These are phyloP conservation scores for Curvularia lunata DNA, from an alignment of 2,329 filamentous ascomycete species.

Conservation along the genomic window DNA sequence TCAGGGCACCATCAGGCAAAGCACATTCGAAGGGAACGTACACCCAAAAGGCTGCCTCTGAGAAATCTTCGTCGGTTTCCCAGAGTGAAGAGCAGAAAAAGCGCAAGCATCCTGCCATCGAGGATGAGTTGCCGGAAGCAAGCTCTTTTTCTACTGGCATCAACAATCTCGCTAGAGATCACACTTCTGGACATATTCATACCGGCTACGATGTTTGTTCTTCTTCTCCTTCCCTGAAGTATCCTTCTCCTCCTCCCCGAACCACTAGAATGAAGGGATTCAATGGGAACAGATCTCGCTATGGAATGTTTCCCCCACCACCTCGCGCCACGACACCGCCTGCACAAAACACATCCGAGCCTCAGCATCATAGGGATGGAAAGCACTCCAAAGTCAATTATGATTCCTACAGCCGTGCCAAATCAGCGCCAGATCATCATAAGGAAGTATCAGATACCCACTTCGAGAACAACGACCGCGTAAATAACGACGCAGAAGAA, in stretches of 20 bases:
- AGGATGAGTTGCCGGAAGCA: neutral
- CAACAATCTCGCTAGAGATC: neutral
- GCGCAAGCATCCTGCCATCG: neutral
- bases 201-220: neutral
- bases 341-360: neutral
- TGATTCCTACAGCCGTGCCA: neutral
- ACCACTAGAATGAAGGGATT: neutral
- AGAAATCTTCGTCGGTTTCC: neutral
- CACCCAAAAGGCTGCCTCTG: neutral
- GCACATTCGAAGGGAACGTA: neutral
- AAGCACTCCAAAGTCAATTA: neutral
- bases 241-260: neutral
- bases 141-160: no score
- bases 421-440: neutral
- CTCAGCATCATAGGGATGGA: neutral
- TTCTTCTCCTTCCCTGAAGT: neutral
- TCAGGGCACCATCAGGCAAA: neutral
- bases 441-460: neutral
- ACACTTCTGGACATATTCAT: neutral
- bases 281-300: neutral
- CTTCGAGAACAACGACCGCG: neutral
- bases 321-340: neutral
- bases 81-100: neutral
- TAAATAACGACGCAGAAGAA: neutral
- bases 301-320: neutral